Percentiles rank a stretch among this genome's conserved stretches.
Conservation (phyloP, 257 asterid species). For the Lycium barbarum region DNA sequence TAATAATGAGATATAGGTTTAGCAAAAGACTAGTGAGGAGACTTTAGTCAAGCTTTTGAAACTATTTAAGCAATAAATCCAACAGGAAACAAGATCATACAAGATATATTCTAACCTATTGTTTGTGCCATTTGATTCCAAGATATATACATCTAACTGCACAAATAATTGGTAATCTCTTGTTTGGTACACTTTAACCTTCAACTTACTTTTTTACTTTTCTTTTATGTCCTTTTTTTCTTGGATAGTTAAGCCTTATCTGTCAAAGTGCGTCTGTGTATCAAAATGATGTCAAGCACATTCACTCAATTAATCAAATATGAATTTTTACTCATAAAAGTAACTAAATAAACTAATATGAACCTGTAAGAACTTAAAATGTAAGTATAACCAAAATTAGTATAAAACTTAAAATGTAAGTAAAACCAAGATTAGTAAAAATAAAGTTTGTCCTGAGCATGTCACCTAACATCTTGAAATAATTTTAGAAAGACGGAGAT, state of each 20-base stretch:
- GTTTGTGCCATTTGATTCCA: neutral
- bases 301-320: neutral
- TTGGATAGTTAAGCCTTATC: neutral
- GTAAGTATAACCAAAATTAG: neutral
- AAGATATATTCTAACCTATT: neutral
- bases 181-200: neutral
- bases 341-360: neutral
- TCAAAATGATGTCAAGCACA: neutral
- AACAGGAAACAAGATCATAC: neutral
- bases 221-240: neutral
- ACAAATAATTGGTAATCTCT: neutral
- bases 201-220: neutral
- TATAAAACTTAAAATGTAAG: neutral
- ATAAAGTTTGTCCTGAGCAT: no score
- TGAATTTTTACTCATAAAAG: neutral
- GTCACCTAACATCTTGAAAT: no score
- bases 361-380: neutral
- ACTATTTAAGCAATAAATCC: neutral
- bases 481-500: no score
- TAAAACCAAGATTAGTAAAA: neutral
- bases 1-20: no score
- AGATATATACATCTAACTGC: neutral
- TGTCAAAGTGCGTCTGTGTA: neutral
- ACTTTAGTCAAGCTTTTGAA: no score
- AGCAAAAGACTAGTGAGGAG: no score